phyloP scores from a whole-genome alignment of 371 early-diverging fungal genomes.

The Mortierella sp. region DNA sequence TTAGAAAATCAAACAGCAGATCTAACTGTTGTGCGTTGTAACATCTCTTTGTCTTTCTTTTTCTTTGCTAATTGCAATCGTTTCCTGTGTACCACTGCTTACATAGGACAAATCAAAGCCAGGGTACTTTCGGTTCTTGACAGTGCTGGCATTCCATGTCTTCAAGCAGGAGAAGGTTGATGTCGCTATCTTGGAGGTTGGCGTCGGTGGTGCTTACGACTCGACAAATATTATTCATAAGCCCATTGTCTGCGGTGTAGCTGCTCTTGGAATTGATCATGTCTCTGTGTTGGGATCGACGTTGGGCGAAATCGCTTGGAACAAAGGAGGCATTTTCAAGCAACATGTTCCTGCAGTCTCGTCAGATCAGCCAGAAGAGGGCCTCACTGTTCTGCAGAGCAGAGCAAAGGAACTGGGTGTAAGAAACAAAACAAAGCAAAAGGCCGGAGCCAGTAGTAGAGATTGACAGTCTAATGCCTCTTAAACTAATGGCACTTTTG shows the following conservation, averaged over 20 bases:
- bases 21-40: slow-evolving; percentile 1
- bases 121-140: slow-evolving; percentile 91
- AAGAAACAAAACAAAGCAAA: too few species aligned
- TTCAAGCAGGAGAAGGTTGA: slow-evolving; percentile 88
- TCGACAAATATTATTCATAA: slow-evolving; percentile 81
- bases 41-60: slow-evolving; percentile 2
- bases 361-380: slow-evolving; percentile 77
- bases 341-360: slow-evolving; percentile 74
- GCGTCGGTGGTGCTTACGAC: slow-evolving; percentile 89
- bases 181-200: slow-evolving; percentile 85
- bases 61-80: too few species aligned
- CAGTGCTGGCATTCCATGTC: slow-evolving; percentile 88
- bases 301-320: slow-evolving; percentile 89
- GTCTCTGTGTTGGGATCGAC: slow-evolving; percentile 79
- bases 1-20: neutral
- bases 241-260: slow-evolving; percentile 84
- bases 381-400: slow-evolving; percentile 73
- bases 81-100: too few species aligned
- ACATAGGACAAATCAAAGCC: slow-evolving; percentile 68
- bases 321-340: slow-evolving; percentile 96
- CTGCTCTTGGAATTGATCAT: slow-evolving; percentile 87
- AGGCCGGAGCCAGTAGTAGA: too few species aligned
- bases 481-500: too few species aligned
- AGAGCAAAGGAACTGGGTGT: slow-evolving; percentile 78
- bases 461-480: too few species aligned